These are phyloP conservation scores for Penicillium sp. DNA, from an alignment of 2,329 filamentous ascomycete genomes.

Conservation along the genomic window DNA sequence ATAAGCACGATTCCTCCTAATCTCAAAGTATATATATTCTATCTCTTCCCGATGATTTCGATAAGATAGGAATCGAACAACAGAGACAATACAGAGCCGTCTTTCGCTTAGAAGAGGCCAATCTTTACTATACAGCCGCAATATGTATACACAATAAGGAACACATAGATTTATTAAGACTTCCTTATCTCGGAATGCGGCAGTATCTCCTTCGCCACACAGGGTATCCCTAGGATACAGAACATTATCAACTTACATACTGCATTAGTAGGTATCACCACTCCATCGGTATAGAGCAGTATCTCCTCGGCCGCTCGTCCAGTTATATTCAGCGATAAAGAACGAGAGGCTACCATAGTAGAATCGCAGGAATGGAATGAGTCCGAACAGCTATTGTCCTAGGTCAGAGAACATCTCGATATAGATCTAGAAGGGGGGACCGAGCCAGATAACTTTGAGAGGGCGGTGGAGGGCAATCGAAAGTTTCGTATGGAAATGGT, in stretches of 20 bases:
- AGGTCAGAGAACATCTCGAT: constrained; percentile 20
- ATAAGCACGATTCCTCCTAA: constrained; percentile 24
- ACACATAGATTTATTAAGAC: constrained; percentile 22
- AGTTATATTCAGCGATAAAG: constrained; percentile 22
- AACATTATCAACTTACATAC: constrained; percentile 29
- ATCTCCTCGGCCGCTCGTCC: constrained; percentile 35
- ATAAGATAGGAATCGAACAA: constrained; percentile 20
- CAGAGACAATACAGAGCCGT: constrained; percentile 18
- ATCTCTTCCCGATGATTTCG: constrained; percentile 26
- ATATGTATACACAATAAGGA: constrained; percentile 24
- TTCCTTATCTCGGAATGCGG: constrained; percentile 25
- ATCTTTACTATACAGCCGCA: constrained; percentile 32
- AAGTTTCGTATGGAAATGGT: constrained; percentile 26
- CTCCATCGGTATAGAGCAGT: constrained; percentile 31
- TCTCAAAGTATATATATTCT: constrained; percentile 26
- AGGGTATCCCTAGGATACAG: constrained; percentile 30
- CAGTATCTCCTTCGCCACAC: constrained; percentile 29
- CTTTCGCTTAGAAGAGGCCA: constrained; percentile 20
- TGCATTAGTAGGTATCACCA: constrained; percentile 26
- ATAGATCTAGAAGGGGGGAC: constrained; percentile 29
- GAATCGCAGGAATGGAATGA: constrained; percentile 29
- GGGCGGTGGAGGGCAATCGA: constrained; percentile 19
- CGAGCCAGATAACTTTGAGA: constrained; percentile 26
- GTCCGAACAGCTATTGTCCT: constrained; percentile 22
- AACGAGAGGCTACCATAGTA: constrained; percentile 19